Conservation (phyloP, 306 rosid species). For the Lathyrus tuberosus region DNA sequence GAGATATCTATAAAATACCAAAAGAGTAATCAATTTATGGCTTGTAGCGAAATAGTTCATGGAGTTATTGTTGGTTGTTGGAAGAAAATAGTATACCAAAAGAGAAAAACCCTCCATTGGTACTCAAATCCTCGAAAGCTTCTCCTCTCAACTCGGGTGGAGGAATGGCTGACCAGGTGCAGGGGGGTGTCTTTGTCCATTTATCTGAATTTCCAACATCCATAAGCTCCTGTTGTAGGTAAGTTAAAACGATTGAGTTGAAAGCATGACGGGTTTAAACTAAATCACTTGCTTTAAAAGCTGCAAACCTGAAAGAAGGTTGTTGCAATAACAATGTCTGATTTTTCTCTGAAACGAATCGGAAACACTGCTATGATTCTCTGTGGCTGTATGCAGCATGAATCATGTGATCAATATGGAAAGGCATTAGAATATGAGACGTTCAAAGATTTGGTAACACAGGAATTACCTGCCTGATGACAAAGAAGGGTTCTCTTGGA, state of each 20-base stretch:
- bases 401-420: slow-evolving; percentile 20
- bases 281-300: slow-evolving; percentile 9
- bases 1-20: slow-evolving; percentile 59
- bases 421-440: too few relatives aligned
- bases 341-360: slow-evolving; percentile 69
- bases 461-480: slow-evolving; percentile 76
- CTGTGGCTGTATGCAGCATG: slow-evolving; percentile 62
- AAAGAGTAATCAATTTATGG: slow-evolving; percentile 10
- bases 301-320: slow-evolving; percentile 82
- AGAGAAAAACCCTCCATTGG: slow-evolving; percentile 87
- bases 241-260: slow-evolving; percentile 23
- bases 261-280: slow-evolving; percentile 7
- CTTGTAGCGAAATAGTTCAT: slow-evolving; percentile 15
- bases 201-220: slow-evolving; percentile 79
- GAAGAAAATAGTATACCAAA: slow-evolving; percentile 57
- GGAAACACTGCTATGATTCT: slow-evolving; percentile 80
- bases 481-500: slow-evolving; percentile 90
- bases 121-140: slow-evolving; percentile 80
- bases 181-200: slow-evolving; percentile 84
- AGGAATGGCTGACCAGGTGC: slow-evolving; percentile 94
- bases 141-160: slow-evolving; percentile 92
- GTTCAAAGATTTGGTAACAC: slow-evolving; percentile 6
- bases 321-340: slow-evolving; percentile 82
- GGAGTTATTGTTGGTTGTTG: slow-evolving; percentile 6
- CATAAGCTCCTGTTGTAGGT: slow-evolving; percentile 70